Conservation (phyloP, 495 filamentous ascomycete species). For the Achaetomiella virescens region DNA sequence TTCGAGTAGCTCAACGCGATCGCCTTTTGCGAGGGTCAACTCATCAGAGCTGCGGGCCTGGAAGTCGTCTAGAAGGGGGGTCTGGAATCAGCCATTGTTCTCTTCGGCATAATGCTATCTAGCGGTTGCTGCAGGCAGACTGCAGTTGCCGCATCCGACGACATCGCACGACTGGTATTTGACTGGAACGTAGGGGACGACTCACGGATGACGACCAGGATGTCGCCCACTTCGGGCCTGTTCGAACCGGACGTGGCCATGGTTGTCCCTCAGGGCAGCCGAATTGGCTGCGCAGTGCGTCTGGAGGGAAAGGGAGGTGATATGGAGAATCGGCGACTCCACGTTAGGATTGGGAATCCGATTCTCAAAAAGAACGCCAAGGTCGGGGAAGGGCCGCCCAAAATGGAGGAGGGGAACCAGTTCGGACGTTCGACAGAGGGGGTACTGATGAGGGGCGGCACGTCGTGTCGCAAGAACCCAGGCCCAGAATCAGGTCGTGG, state of each 20-base stretch:
- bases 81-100: slow-evolving; percentile 17
- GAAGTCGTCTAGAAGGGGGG: slow-evolving; percentile 64
- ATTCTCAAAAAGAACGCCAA: neutral
- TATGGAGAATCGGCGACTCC: neutral
- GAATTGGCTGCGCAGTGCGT: slow-evolving; percentile 19
- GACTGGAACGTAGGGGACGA: slow-evolving; percentile 26
- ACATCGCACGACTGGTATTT: neutral
- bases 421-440: neutral
- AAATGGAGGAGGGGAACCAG: slow-evolving; percentile 1
- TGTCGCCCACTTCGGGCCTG: slow-evolving; percentile 59
- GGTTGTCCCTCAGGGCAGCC: slow-evolving; percentile 12
- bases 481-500: neutral
- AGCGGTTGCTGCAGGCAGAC: neutral
- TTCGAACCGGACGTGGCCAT: slow-evolving; percentile 43
- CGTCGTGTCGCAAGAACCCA: neutral
- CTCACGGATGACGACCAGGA: slow-evolving; percentile 73
- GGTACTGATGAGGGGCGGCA: slow-evolving; percentile 1
- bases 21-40: slow-evolving; percentile 77
- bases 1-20: slow-evolving; percentile 86
- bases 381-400: neutral
- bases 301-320: slow-evolving; percentile 9
- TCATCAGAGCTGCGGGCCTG: slow-evolving; percentile 85
- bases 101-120: neutral
- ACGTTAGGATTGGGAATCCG: neutral
- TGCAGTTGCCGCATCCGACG: neutral